These are phyloP conservation scores for Saccharomyces hybrid DNA, from an alignment of 1,139 yeast genomes.

Conservation along the genomic window DNA sequence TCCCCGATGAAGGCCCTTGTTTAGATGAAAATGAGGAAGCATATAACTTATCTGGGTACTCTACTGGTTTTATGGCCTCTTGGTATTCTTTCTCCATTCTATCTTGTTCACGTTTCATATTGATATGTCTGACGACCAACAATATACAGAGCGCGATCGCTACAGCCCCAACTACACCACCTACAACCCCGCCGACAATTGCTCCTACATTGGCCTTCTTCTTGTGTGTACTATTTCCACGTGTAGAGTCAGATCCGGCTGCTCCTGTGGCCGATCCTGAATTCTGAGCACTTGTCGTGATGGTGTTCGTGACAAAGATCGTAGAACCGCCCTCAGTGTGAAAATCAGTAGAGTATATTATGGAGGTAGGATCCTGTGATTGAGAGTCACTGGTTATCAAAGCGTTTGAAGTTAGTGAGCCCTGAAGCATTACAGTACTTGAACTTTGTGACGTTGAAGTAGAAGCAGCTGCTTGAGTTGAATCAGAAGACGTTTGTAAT, in stretches of 20 bases:
- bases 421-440: not conserved
- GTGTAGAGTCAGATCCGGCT: slow-evolving; percentile 5
- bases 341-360: slow-evolving; percentile 21
- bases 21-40: slow-evolving; percentile 11
- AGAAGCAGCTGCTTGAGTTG: not conserved
- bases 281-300: slow-evolving; percentile 19
- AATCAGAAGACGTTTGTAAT: not conserved
- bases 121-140: slow-evolving; percentile 25
- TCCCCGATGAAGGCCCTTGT: slow-evolving; percentile 5
- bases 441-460: not conserved
- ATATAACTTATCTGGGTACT: slow-evolving; percentile 13
- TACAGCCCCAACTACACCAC: slow-evolving; percentile 31
- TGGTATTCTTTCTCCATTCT: slow-evolving; percentile 34
- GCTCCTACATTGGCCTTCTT: slow-evolving; percentile 29
- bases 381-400: not conserved
- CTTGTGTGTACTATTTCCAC: slow-evolving; percentile 6
- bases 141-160: slow-evolving; percentile 18
- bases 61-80: slow-evolving; percentile 34
- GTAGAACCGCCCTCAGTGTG: slow-evolving; percentile 30
- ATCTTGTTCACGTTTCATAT: slow-evolving; percentile 30
- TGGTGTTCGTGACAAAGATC: slow-evolving; percentile 24
- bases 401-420: not conserved
- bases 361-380: slow-evolving; percentile 8
- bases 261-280: slow-evolving; percentile 9
- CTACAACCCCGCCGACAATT: slow-evolving; percentile 33